These are phyloP conservation scores for Xylaria hypoxylon DNA, from an alignment of 2,329 filamentous ascomycete genomes.

Conservation along the genomic window DNA sequence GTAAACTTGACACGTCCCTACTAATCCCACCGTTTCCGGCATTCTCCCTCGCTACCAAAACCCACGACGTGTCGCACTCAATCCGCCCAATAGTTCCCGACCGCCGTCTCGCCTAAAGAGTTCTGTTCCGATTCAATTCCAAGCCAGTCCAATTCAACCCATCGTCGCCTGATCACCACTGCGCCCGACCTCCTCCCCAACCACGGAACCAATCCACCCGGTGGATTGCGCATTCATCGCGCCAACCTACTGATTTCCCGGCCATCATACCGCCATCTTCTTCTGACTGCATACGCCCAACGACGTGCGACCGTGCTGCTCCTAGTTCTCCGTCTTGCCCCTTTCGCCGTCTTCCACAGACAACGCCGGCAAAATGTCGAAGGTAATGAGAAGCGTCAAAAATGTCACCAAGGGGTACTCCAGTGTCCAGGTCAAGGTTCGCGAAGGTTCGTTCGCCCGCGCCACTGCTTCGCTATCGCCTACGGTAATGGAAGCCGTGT, in stretches of 20 bases:
- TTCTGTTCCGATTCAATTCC: slow-evolving; percentile 20
- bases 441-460: slow-evolving; percentile 76
- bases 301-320: slow-evolving; percentile 29
- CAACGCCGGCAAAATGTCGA: slow-evolving; percentile 77
- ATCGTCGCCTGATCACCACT: slow-evolving; percentile 30
- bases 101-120: not conserved
- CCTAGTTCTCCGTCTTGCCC: slow-evolving; percentile 21
- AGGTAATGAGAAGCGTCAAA: slow-evolving; percentile 96
- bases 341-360: slow-evolving; percentile 29
- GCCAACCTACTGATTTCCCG: slow-evolving; percentile 18
- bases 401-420: slow-evolving; percentile 99
- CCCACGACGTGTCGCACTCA: slow-evolving; percentile 13
- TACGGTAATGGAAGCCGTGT: slow-evolving; percentile 17
- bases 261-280: slow-evolving; percentile 5
- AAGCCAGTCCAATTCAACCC: slow-evolving; percentile 12
- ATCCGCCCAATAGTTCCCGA: not conserved
- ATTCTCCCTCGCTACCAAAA: slow-evolving; percentile 6
- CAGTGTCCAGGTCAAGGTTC: slow-evolving; percentile 94
- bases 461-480: slow-evolving; percentile 35
- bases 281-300: slow-evolving; percentile 16
- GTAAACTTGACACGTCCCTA: slow-evolving; percentile 10
- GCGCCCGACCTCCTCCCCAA: slow-evolving; percentile 31
- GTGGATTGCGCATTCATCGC: slow-evolving; percentile 39
- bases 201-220: slow-evolving; percentile 21
- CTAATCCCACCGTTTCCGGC: not conserved